Conservation (phyloP, 371 early-diverging fungal genomes). For the Sporodiniella umbellata region DNA sequence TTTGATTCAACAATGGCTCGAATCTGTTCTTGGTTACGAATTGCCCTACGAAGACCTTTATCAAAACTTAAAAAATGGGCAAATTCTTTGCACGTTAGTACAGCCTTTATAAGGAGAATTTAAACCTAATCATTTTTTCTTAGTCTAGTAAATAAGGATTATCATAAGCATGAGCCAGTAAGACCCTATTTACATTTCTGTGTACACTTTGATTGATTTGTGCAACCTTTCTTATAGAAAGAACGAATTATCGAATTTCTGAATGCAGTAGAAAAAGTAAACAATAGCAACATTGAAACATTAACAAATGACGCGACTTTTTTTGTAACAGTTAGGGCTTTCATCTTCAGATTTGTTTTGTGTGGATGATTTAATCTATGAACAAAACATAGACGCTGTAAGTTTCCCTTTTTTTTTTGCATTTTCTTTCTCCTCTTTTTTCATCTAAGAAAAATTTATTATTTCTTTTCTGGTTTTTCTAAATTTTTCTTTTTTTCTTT, state of each 20-base stretch:
- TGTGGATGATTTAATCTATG: slow-evolving; percentile 26
- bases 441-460: no score
- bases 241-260: slow-evolving; percentile 25
- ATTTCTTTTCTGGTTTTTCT: no score
- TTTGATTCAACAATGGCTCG: slow-evolving; percentile 52
- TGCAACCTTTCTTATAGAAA: slow-evolving; percentile 15
- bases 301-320: background rate
- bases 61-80: slow-evolving; percentile 74
- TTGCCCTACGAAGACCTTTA: slow-evolving; percentile 47
- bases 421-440: slow-evolving; percentile 4
- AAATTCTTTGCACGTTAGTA: slow-evolving; percentile 75
- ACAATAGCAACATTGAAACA: background rate
- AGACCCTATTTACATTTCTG: background rate
- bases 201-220: background rate
- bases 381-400: slow-evolving; percentile 30
- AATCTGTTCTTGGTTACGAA: slow-evolving; percentile 45
- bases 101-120: background rate
- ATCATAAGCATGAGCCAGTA: background rate
- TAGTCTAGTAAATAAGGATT: background rate
- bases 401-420: slow-evolving; percentile 3
- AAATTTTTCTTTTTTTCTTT: background rate
- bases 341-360: slow-evolving; percentile 23
- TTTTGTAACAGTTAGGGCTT: slow-evolving; percentile 27
- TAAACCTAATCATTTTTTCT: background rate
- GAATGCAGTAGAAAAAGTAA: slow-evolving; percentile 23